Evolutionary conservation across 1,284 basidiomycete genomes (phyloP), one percentile per base, ranked within the genome.

Genomic region (Mycena citricolor): DNA sequence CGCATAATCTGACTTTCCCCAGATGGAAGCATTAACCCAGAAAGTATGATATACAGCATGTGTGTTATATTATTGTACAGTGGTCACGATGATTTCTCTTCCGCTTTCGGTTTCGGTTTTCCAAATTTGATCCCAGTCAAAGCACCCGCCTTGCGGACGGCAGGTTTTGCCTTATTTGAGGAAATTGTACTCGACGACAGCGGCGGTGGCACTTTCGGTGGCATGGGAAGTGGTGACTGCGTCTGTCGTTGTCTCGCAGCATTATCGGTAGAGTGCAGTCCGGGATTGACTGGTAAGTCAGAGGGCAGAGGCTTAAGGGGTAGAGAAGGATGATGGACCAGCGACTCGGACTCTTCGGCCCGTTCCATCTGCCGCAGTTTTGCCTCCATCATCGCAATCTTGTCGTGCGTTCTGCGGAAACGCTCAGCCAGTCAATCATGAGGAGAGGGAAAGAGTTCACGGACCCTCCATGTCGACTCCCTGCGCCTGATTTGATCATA

Each of bases 321-420:
- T 11, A 82, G 69, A 8, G 79, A 80, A 0, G 77, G 69, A 41
- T 80, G 76, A 14, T 59, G 51, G 3, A 66, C 56, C 8, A 62
- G 47, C 2, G 56, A 55, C 2, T 56, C 54, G 11, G 58, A 34
- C 17, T 51, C 46, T 34, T 47, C 39, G 25, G 62, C 61, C 41
- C 68, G 64, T 54, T 82, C 79, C 77, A 97, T 80, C 51, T 90
- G 79, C 8, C 82, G 79, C 16, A 98, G 72, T 64, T 98, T 98
- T 4, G 94, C 94, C 64, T 98, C 95, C 77, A 97, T 87, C 51
- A 87, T 82, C 2, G 93, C 92, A 56, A 98, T 98, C 67, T 97
- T 97, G 52, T 84, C 83, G 36, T 80, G 73, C 1, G 90, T 93
- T 44, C 90, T 93, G 55, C 26, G 47, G 50, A 34, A 51, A 32